A percentile compares a stretch with the other conserved stretches of the same genome.
These are phyloP conservation scores for Primulina tabacum DNA, from an alignment of 257 asterid species.

Conservation along the genomic window DNA sequence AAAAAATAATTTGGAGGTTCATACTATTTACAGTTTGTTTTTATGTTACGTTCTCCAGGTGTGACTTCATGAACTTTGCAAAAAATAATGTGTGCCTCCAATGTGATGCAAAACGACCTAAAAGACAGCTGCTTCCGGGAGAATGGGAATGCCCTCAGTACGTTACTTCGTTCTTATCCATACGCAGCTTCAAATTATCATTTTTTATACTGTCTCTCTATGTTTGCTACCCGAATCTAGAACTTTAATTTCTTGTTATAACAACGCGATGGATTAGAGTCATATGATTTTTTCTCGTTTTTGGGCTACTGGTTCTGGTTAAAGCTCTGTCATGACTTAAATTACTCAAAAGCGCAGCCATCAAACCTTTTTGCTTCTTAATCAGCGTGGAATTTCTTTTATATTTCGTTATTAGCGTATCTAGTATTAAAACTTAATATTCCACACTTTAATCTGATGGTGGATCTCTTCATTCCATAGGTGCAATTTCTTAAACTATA, in stretches of 20 bases:
- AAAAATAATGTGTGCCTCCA: conserved; percentile 87
- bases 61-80: conserved; percentile 94
- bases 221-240: background rate
- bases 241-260: background rate
- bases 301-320: background rate
- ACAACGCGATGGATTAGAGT: background rate
- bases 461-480: conserved; percentile 43
- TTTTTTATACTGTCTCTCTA: background rate
- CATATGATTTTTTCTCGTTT: background rate
- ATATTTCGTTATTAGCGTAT: background rate
- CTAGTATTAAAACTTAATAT: conserved; percentile 15
- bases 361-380: background rate
- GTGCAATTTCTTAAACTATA: conserved; percentile 94
- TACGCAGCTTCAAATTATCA: background rate
- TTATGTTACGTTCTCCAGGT: conserved; percentile 46
- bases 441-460: conserved; percentile 14
- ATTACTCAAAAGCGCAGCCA: conserved; percentile 3
- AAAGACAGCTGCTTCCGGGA: conserved; percentile 97
- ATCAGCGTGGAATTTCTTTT: background rate
- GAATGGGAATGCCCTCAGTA: conserved; percentile 99
- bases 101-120: conserved; percentile 97
- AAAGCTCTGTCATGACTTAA: background rate
- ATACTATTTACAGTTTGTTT: conserved; percentile 3
- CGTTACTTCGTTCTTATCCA: conserved; percentile 29
- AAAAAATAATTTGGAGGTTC: background rate